Percentiles rank a stretch among this genome's conserved stretches.
Evolutionary conservation across 2,329 filamentous ascomycete species (phyloP).

Genomic region (Podosphaera leucotricha): DNA sequence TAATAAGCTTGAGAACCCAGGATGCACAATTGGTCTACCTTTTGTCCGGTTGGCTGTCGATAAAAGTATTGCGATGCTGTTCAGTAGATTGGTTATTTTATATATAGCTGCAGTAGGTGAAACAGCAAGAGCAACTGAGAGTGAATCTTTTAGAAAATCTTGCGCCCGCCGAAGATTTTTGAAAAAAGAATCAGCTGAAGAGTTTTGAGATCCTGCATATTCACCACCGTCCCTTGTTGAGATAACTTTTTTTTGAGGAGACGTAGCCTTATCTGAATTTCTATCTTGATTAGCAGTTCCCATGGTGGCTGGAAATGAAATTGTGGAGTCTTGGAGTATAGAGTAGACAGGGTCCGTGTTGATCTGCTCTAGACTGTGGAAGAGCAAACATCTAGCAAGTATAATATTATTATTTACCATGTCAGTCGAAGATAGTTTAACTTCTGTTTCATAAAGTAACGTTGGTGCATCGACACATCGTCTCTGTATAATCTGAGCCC

Average conservation of each 20-base stretch:
- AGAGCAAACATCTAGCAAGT: constrained; percentile 42
- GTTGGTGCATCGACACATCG: constrained; percentile 32
- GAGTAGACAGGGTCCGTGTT: constrained; percentile 65
- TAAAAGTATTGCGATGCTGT: constrained; percentile 40
- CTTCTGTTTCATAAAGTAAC: constrained; percentile 27
- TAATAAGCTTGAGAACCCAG: constrained; percentile 35
- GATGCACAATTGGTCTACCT: constrained; percentile 23
- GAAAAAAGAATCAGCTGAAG: constrained; percentile 17
- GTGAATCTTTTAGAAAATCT: constrained; percentile 38
- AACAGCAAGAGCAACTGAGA: constrained; percentile 22
- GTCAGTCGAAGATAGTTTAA: constrained; percentile 21
- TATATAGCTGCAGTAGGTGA: constrained; percentile 35
- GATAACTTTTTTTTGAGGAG: constrained; percentile 9
- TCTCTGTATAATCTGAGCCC: constrained; percentile 21
- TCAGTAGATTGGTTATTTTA: constrained; percentile 36
- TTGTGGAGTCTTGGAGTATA: constrained; percentile 74
- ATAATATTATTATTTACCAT: constrained; percentile 29
- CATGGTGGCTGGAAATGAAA: constrained; percentile 54
- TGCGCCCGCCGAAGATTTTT: constrained; percentile 34
- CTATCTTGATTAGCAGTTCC: constrained; percentile 7
- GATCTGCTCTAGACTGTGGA: constrained; percentile 48
- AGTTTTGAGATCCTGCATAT: constrained; percentile 6
- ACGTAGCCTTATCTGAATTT: constrained; percentile 7
- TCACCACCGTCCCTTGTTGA: constrained; percentile 4
- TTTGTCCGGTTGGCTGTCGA: constrained; percentile 32